phyloP scores from a whole-genome alignment of 2,329 filamentous ascomycete genomes.

The Arthroderma sp. region DNA sequence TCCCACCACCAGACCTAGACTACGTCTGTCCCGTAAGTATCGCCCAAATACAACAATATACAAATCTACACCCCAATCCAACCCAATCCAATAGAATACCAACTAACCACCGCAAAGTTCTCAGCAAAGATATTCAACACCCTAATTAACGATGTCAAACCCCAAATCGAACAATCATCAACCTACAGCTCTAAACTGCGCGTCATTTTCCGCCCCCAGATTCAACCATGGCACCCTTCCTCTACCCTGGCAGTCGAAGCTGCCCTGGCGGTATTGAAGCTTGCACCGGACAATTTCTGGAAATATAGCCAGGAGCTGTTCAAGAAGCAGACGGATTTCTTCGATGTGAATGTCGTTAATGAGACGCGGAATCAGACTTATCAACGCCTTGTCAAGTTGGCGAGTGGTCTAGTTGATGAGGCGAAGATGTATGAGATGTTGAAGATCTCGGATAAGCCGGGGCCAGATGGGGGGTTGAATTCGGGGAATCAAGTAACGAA shows the following conservation, averaged over 20 bases:
- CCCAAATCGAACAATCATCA: slow-evolving; percentile 41
- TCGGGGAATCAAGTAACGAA: slow-evolving; percentile 68
- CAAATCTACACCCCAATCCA: background rate
- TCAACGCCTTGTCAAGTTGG: slow-evolving; percentile 62
- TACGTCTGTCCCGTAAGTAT: slow-evolving; percentile 62
- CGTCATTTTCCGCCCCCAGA: slow-evolving; percentile 77
- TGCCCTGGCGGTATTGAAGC: slow-evolving; percentile 61
- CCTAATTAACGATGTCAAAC: slow-evolving; percentile 52
- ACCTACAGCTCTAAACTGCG: slow-evolving; percentile 51
- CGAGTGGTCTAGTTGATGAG: slow-evolving; percentile 55
- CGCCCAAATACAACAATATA: background rate
- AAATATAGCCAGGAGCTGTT: slow-evolving; percentile 60
- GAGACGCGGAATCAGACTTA: slow-evolving; percentile 81
- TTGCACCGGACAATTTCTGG: slow-evolving; percentile 64
- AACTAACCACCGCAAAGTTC: slow-evolving; percentile 30
- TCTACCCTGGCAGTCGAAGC: slow-evolving; percentile 62
- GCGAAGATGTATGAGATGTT: slow-evolving; percentile 56
- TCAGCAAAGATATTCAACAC: slow-evolving; percentile 65
- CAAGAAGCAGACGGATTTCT: slow-evolving; percentile 59
- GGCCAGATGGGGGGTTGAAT: slow-evolving; percentile 57
- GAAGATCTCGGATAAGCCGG: slow-evolving; percentile 54
- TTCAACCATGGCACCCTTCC: slow-evolving; percentile 91
- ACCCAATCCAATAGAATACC: slow-evolving; percentile 2
- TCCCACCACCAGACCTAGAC: slow-evolving; percentile 50
- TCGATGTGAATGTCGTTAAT: slow-evolving; percentile 71